Percentiles rank a stretch among this genome's conserved stretches.
These are phyloP conservation scores for Citrus medica DNA, from an alignment of 345 rosid genomes.

Conservation along the genomic window DNA sequence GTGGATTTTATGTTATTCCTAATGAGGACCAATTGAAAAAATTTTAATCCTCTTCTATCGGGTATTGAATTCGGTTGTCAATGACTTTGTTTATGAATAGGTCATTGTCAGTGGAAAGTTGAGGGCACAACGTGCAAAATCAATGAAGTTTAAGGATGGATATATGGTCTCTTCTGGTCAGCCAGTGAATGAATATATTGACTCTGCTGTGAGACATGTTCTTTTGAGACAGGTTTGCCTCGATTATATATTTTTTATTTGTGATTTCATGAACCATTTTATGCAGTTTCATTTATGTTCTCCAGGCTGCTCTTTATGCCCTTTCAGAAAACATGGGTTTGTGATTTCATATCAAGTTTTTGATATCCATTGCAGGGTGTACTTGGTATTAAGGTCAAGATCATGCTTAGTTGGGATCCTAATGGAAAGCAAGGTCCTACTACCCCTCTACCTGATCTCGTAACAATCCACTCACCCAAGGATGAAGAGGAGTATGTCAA, in stretches of 20 bases:
- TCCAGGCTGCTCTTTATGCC: not conserved
- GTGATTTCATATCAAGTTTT: not conserved
- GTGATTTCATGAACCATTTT: not conserved
- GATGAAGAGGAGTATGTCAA: constrained; percentile 43
- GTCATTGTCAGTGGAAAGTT: constrained; percentile 95
- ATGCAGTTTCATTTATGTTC: not conserved
- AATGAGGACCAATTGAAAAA: not conserved
- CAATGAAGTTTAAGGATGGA: constrained; percentile 95
- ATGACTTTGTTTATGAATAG: constrained; percentile 23
- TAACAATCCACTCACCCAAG: constrained; percentile 77
- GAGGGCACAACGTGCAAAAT: constrained; percentile 85
- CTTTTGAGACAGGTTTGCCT: constrained; percentile 75
- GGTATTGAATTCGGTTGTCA: not conserved
- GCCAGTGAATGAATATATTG: constrained; percentile 83
- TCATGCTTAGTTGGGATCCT: constrained; percentile 91
- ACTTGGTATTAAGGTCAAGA: constrained; percentile 82
- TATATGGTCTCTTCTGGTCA: constrained; percentile 97
- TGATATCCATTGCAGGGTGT: constrained; percentile 51
- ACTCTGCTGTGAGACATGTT: constrained; percentile 89
- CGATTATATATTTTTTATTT: not conserved
- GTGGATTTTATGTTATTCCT: not conserved
- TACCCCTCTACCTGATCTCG: constrained; percentile 77
- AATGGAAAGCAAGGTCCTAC: constrained; percentile 78
- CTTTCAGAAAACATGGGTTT: too few relatives aligned
- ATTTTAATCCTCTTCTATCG: not conserved